Evolutionary conservation across 495 filamentous ascomycete species (phyloP), one percentile per base, ranked within the genome.

Genomic region (Xylaria venustula): DNA sequence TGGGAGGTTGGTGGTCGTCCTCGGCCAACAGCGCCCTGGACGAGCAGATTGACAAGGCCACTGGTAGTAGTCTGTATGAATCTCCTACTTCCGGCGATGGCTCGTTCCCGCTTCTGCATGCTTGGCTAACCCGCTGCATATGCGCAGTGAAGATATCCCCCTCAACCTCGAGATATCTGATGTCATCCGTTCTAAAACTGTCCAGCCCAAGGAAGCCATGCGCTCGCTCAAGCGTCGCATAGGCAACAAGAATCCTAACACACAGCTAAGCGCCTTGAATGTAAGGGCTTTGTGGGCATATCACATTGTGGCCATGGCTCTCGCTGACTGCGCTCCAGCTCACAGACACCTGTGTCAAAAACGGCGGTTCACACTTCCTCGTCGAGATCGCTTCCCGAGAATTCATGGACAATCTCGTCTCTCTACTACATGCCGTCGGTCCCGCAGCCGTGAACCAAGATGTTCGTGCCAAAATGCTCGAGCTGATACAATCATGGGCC

Each of bases 281-380:
- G 92, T 97, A 77, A 54, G 81, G 19, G 15, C 12, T 44, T 47
- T 22, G 20, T 37, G 2, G 34, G 1, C 17, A 22, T 30, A n/a
- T 28, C 12, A 48, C 9, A 45, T 45, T 11, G 4, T 32, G 25
- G 7, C 25, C 19, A 5, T 4, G 15, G 51, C 6, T 54, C 48
- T 65, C 68, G 48, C 46, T 71, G 86, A 87, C 63, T 48, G 67
- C 25, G 34, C 3, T 56, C 12, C 57, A 81, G 79, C 88, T 98
- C 61, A 97, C 93, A 30, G 94, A 98, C 78, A 98, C 94, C 6
- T 98, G 94, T 70, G 93, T 98, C 30, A 98, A 98, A 75, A 98
- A 98, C 76, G 94, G 94, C 23, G 94, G 94, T 45, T 85, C 88
- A n/a, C 94, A 98, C 75, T 98, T 98, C 69, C 85, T 98, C 44